Percentiles rank a stretch among this genome's conserved stretches.
Evolutionary conservation across 805 yeast species (phyloP).

Genomic region (Cyberlindnera xylosilytica): DNA sequence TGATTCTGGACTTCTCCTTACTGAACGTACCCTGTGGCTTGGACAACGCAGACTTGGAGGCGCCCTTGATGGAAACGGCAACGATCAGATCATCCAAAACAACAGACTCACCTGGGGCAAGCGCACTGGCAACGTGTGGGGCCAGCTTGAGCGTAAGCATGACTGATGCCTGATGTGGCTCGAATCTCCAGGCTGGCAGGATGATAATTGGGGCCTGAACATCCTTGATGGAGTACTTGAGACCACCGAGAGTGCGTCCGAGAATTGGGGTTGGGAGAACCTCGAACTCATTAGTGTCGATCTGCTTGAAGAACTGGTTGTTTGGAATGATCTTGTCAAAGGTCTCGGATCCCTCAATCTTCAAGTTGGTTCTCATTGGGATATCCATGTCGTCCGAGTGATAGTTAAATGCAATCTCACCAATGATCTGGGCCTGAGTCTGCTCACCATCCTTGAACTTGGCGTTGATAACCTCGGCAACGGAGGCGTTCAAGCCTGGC

Average conservation of each 20-base stretch:
- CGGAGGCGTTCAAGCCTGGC: conserved; percentile 75
- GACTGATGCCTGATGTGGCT: conserved; percentile 78
- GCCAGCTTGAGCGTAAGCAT: conserved; percentile 66
- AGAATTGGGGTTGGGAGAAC: conserved; percentile 48
- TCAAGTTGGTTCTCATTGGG: conserved; percentile 43
- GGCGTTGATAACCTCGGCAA: conserved; percentile 84
- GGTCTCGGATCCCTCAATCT: conserved; percentile 39
- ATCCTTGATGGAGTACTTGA: conserved; percentile 64
- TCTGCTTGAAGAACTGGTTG: conserved; percentile 49
- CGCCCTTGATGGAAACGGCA: conserved; percentile 57
- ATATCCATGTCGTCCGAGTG: conserved; percentile 33
- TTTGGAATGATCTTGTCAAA: conserved; percentile 49
- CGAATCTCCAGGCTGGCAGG: conserved; percentile 88
- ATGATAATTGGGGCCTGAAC: conserved; percentile 64
- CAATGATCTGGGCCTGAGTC: conserved; percentile 60
- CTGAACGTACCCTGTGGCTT: conserved; percentile 92
- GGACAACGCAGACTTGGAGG: conserved; percentile 72
- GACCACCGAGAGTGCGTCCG: conserved; percentile 71
- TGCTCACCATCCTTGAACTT: conserved; percentile 65
- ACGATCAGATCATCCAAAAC: conserved; percentile 37
- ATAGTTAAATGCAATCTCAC: conserved; percentile 84
- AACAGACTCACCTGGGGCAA: conserved; percentile 37
- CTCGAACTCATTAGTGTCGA: conserved; percentile 40
- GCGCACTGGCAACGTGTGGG: conserved; percentile 37
- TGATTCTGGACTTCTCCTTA: conserved; percentile 78